Base-by-base conservation (phyloP, 192 early-diverging fungal genomes). In the Globomyces pollinis-pini region DNA sequence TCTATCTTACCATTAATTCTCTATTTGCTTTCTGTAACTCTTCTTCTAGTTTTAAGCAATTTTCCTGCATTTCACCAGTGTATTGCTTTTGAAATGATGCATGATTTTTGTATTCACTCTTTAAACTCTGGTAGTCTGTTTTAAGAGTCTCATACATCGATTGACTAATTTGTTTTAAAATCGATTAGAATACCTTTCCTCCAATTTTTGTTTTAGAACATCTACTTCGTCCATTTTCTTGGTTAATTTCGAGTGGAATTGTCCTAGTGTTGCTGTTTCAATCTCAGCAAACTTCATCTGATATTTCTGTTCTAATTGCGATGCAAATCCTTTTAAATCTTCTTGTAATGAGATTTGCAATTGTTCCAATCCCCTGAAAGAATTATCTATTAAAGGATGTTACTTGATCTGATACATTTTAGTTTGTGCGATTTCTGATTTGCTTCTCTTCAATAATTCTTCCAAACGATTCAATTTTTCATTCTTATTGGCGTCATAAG, bases 11-110 rank as follows among this genome's bases (percentile, higher is more conserved):
- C 42, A 42, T 30, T 16, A 65, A 31, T 8, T 55, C 44, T 7
- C 62, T 60, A 49, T 65, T 65, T 30, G 69, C 59, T 3, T 39
- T 38, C 16, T 62, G 38, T n/a, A 70, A 35, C 24, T 57, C 54
- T 28, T 70, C 52, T 24, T 70, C 69, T 2, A 70, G 47, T 24
- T 66, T 54, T n/a, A 70, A 38, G 29, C 62, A 65, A 32, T 52
- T 66, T 3, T 41, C 30, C 16, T 57, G 63, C 15, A 70, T 8
- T 23, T 53, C 63, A 34, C 64, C 62, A 8, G 59, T 61, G 43
- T 70, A 70, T 34, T 33, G 13, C n/a, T 34, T 55, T 55, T 55
- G 53, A 20, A 20, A 20, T 12, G 34, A 38, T 4, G 24, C 21
- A 41, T 55, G 53, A 1, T 55, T 31, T 35, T 24, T 21, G 1